Evolutionary conservation across 1,284 basidiomycete genomes (phyloP), one percentile per base, ranked within the genome.

Genomic region (Cryptococcus amylolentus): DNA sequence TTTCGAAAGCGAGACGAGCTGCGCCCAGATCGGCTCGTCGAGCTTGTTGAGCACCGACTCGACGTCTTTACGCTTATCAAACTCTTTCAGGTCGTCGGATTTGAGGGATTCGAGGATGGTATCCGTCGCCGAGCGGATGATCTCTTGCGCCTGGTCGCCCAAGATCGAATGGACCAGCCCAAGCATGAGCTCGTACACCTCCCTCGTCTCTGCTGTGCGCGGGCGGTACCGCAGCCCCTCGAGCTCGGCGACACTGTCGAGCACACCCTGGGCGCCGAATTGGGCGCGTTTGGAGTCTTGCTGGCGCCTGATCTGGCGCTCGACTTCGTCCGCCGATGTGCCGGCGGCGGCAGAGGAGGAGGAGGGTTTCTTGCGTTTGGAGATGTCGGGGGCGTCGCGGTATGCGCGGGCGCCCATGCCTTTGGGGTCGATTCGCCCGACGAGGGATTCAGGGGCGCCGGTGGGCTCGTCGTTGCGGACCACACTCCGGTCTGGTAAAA

Each of bases 21-120:
- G 89, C 14, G 87, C 84, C 75, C 98, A 98, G 4, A 80, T 73
- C 61, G 97, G 94, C 67, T 84, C 85, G 12, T 84, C 78, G 12
- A 96, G 72, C 0, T 82, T 62, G 3, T 60, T 55, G 4, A 95
- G 72, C 49, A 98, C 83, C 13, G 86, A 85, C 76, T 97, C 88
- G 31, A 95, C 84, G 70, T 97, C 93, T 78, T 87, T 90, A 79
- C 97, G 96, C 83, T 95, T 95, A 82, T 98, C 96, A 69, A 97
- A 91, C 76, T 98, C 95, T 78, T 94, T 96, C 79, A 94, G 76
- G 60, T 83, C 80, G 63, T 96, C 92, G 69, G 86, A 88, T 79
- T 98, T 98, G 68, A 98, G 83, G 4, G 85, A 84, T 78, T 96
- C 92, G 50, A 99, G 80, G 1, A 94, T 87, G 1, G 85, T 85